Percentiles rank a stretch among this genome's conserved stretches.
phyloP scores from a whole-genome alignment of 2,329 filamentous ascomycete genomes.

The Claviceps pazoutovae region DNA sequence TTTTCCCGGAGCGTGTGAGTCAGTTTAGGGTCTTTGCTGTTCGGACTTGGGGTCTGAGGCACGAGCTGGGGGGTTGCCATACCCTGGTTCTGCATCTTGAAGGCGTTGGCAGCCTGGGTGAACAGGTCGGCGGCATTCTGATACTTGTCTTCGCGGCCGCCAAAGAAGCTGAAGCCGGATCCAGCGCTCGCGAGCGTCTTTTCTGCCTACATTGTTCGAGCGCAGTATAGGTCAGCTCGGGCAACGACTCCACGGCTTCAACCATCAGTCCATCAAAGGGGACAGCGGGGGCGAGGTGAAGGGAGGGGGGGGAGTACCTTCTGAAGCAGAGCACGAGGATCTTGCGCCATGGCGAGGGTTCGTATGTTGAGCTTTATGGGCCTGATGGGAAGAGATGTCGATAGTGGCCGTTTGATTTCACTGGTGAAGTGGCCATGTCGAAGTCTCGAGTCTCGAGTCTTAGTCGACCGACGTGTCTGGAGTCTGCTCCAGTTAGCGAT shows the following conservation, averaged over 20 bases:
- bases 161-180: constrained; percentile 80
- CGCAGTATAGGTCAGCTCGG: constrained; percentile 5
- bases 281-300: constrained; percentile 6
- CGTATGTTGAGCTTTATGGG: constrained; percentile 1
- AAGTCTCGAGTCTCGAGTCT: too few species aligned
- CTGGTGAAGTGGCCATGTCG: too few species aligned
- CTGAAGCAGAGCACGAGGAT: constrained; percentile 64
- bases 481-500: neutral
- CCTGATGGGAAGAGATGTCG: neutral
- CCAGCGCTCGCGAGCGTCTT: constrained; percentile 62
- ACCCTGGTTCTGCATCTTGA: constrained; percentile 78
- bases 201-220: constrained; percentile 52
- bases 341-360: constrained; percentile 48
- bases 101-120: constrained; percentile 79
- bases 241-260: neutral
- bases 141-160: constrained; percentile 75
- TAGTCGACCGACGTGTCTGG: neutral
- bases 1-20: neutral
- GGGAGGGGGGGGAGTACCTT: constrained; percentile 39
- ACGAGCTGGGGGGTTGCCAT: constrained; percentile 15
- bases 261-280: neutral
- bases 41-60: neutral
- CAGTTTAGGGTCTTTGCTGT: neutral
- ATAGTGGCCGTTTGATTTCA: neutral
- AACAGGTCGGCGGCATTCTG: constrained; percentile 82